Percentiles rank a stretch among this genome's conserved stretches.
These are phyloP conservation scores for Withania somnifera DNA, from an alignment of 305 asterid species.

Conservation along the genomic window DNA sequence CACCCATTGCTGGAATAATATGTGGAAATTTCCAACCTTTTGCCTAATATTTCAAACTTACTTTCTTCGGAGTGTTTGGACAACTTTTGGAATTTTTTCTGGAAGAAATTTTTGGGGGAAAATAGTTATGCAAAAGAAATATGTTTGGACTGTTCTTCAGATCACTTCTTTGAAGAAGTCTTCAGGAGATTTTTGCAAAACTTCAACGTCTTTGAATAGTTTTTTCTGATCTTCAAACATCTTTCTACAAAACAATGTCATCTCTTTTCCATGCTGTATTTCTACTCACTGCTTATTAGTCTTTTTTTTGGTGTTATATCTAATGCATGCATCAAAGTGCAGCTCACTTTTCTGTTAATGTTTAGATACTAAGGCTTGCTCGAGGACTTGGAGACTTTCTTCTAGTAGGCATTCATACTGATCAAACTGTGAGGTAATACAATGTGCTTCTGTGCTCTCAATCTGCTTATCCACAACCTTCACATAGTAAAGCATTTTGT, in stretches of 20 bases:
- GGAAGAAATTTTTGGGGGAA: not conserved
- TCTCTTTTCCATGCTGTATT: not conserved
- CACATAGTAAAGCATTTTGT: not conserved
- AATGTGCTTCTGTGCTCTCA: not conserved
- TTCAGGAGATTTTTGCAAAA: not conserved
- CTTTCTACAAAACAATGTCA: not conserved
- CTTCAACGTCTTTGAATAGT: not conserved
- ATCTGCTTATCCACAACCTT: not conserved
- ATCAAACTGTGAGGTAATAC: constrained; percentile 76
- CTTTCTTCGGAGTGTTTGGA: not conserved
- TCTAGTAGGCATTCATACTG: constrained; percentile 97
- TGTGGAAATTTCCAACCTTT: not conserved
- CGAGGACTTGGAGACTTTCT: constrained; percentile 97
- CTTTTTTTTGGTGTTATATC: not conserved
- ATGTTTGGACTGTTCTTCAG: not conserved
- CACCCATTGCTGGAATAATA: not conserved
- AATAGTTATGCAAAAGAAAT: not conserved
- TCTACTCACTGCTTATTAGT: not conserved
- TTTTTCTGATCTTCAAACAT: not conserved
- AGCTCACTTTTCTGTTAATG: constrained; percentile 9
- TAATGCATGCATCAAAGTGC: constrained; percentile 1
- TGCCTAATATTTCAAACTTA: not conserved
- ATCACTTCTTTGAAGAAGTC: not conserved
- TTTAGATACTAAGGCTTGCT: constrained; percentile 82
- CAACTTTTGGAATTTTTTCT: not conserved